Evolutionary conservation across 1,139 yeast genomes (phyloP), one percentile per base, ranked within the genome.

Genomic region (Candida sp.): DNA sequence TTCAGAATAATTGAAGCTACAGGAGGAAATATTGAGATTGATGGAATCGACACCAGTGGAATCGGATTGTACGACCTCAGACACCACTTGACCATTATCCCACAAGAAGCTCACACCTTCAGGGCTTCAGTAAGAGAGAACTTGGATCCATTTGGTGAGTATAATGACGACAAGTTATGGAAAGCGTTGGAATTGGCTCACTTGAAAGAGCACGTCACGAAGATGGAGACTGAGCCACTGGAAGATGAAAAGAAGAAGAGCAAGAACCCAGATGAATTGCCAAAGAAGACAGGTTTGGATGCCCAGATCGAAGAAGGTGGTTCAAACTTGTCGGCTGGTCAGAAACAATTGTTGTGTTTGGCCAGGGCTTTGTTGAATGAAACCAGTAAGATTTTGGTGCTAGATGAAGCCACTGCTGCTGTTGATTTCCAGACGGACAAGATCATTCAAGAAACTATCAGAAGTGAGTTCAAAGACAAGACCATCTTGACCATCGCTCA

Each of bases 361-460:
- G 90, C 93, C 0, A 77, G 96, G 51, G 96, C 93, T 0, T 72
- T 90, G 47, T 72, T 89, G 56, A 69, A 62, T 52, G 77, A 80
- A n/a, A 84, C 92, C 1, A 56, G 59, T 33, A 84, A 80, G 54
- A 81, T 90, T 31, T 71, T 90, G 54, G 81, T 90, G 22, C 70
- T 90, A 48, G 96, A 90, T 63, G 96, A 90, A 68, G 96, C 96
- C 1, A 90, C 96, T 0, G 93, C 96, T 0, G 88, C 94, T 3
- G 94, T 90, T 35, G 96, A 90, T 65, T 84, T 87, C 31, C 88
- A 87, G 62, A 90, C 96, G 0, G 96, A 90, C 62, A 80, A 80
- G 57, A 79, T 88, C 51, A 83, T 90, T 48, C 96, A 89, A 68
- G 83, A 85, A 54, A 88, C 96, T 0, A 88, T 90, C 42, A 75